These are phyloP conservation scores for Penicillium paxilli DNA, from an alignment of 495 filamentous ascomycete species.

Conservation along the genomic window DNA sequence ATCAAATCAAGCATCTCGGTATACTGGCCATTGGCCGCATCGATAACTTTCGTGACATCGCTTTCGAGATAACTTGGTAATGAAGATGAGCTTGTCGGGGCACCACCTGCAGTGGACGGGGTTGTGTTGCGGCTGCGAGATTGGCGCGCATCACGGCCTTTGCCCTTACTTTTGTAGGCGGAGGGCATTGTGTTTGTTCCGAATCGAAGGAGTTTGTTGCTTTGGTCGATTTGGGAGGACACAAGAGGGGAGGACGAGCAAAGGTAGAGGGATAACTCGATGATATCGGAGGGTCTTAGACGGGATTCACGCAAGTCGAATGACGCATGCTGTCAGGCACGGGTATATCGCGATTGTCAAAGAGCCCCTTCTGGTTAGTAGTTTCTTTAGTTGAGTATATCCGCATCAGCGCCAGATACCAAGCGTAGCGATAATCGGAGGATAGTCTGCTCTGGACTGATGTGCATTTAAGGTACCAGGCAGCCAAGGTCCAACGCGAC, in stretches of 20 bases:
- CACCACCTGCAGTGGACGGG: conserved; percentile 59
- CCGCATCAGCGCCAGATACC: neutral
- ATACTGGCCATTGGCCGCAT: conserved; percentile 60
- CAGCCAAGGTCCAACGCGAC: too few relatives aligned
- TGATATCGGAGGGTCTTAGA: conserved; percentile 8
- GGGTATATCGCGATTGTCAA: neutral
- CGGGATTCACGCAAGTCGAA: neutral
- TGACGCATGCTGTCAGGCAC: conserved; percentile 13
- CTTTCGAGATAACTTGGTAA: conserved; percentile 60
- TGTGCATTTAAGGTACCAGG: neutral
- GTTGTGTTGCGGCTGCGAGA: conserved; percentile 87
- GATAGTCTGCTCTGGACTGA: neutral
- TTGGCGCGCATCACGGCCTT: conserved; percentile 66
- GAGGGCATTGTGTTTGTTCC: conserved; percentile 39
- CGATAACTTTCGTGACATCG: conserved; percentile 61
- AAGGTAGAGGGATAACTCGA: neutral
- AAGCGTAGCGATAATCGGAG: neutral
- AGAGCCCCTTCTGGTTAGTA: too few relatives aligned
- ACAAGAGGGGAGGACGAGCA: neutral
- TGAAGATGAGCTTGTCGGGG: conserved; percentile 39
- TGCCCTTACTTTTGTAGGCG: conserved; percentile 70
- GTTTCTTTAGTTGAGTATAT: too few relatives aligned
- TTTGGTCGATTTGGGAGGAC: neutral
- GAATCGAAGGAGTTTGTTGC: neutral
- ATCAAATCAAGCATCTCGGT: conserved; percentile 71